Evolutionary conservation across 2,329 filamentous ascomycete species (phyloP).

Genomic region (Phialophora verrucosa): DNA sequence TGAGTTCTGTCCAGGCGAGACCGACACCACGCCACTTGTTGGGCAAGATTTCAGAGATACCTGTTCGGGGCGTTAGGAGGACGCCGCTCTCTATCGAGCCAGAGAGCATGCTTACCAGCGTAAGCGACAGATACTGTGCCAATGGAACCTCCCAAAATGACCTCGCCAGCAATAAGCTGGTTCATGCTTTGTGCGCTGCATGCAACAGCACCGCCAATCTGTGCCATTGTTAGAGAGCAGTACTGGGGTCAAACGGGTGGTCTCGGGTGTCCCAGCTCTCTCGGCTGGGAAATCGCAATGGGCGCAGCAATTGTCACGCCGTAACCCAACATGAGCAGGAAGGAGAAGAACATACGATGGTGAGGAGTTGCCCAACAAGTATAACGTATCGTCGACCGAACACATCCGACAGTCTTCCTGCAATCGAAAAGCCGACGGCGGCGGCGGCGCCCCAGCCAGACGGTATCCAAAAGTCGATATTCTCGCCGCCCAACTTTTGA

Average conservation of each 20-base stretch:
- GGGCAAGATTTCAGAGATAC: conserved; percentile 33
- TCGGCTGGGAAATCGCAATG: neutral
- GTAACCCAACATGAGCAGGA: neutral
- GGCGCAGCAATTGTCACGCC: neutral
- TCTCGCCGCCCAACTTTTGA: conserved; percentile 28
- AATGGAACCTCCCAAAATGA: conserved; percentile 32
- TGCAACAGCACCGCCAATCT: conserved; percentile 29
- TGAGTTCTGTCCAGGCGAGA: conserved; percentile 33
- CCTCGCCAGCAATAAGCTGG: conserved; percentile 32
- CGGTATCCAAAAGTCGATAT: conserved; percentile 32
- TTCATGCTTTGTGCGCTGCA: conserved; percentile 32
- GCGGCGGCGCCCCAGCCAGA: conserved; percentile 33
- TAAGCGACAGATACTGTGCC: conserved; percentile 32
- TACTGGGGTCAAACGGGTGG: neutral
- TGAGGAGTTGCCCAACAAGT: conserved; percentile 32
- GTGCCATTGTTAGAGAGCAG: neutral
- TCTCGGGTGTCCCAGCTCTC: neutral
- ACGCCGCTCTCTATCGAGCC: neutral
- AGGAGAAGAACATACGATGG: conserved; percentile 14
- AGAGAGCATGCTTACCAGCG: conserved; percentile 22
- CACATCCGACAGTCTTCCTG: conserved; percentile 32
- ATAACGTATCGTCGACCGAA: conserved; percentile 35
- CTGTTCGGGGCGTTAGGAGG: conserved; percentile 15
- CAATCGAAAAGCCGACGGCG: conserved; percentile 30
- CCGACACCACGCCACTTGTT: conserved; percentile 32